Evolutionary conservation across 805 yeast species (phyloP), one percentile per base, ranked within the genome.

Genomic region (Barnettozyma botsteinii): DNA sequence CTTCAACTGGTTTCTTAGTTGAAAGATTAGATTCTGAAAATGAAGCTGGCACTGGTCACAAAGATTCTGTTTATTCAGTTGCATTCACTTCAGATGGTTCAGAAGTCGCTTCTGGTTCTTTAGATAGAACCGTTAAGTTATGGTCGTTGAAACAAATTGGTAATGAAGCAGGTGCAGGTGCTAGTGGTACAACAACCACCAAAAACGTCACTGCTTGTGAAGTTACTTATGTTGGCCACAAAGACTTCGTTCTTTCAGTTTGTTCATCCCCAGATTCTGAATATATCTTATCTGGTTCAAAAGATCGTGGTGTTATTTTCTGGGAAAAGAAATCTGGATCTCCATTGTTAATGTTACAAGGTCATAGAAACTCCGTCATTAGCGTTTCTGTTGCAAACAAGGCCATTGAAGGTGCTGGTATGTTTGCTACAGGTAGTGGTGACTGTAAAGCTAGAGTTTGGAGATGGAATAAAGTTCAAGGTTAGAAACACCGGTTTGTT

Each of bases 371-470:
- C 69, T 85, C 95, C 9, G 98, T 93, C 35, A 91, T 91, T 52
- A 81, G 91, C 40, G 98, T 91, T 29, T 87, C 95, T 35, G 96
- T 93, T 18, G 80, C 93, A 19, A 87, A 88, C 51, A 79, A 79
- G 47, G 81, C 86, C 47, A 69, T 71, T 43, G 72, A 74, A 46
- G 83, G 81, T 35, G 81, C 77, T 49, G 91, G 94, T 35, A 80
- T 86, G 53, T 93, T 91, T 70, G 98, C 98, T 40, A 89, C 98
- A 12, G 98, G 98, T 42, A 76, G 87, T 64, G 98, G 98, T 61
- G 98, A 91, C 66, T 91, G 95, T 65, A 85, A 89, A 61, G 98
- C 98, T 30, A 79, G 96, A 65, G 85, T 91, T 57, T 91, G 98
- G 98, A 77, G 83, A 62, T 87, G 87, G 83, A 79, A 77, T 52